Evolutionary conservation across 106 monocot species (phyloP).

Genomic region (Dioscorea alata): DNA sequence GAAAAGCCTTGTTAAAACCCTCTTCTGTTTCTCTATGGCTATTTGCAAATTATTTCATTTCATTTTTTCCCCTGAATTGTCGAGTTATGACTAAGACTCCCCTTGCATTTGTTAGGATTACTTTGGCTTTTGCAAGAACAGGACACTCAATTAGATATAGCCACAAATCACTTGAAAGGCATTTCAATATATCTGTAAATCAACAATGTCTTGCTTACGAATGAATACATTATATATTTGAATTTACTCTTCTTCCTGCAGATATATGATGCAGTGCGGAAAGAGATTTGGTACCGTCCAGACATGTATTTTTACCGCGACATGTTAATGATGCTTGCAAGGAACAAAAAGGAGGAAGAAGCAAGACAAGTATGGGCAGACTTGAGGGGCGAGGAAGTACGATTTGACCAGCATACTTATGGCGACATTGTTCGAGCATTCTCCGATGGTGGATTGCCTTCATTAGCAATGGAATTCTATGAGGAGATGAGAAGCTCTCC

Average conservation of each 20-base stretch:
- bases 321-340: conserved; percentile 88
- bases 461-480: conserved; percentile 85
- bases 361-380: conserved; percentile 71
- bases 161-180: too few relatives aligned
- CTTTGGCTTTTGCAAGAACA: too few relatives aligned
- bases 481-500: conserved; percentile 84
- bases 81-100: too few relatives aligned
- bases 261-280: conserved; percentile 80
- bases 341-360: conserved; percentile 68
- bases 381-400: conserved; percentile 59
- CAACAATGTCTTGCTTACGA: too few relatives aligned
- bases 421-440: conserved; percentile 91
- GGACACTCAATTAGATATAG: too few relatives aligned
- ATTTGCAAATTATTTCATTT: too few relatives aligned
- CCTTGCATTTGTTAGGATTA: too few relatives aligned
- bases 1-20: background rate
- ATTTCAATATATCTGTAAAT: too few relatives aligned
- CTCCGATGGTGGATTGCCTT: conserved; percentile 55
- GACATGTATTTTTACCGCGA: conserved; percentile 99
- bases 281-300: conserved; percentile 95
- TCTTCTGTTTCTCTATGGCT: background rate
- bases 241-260: conserved; percentile 13
- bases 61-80: too few relatives aligned
- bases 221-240: too few relatives aligned
- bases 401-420: conserved; percentile 90